Base-by-base conservation (phyloP, 2,329 filamentous ascomycete genomes). In the Tetracladium maxilliforme region DNA sequence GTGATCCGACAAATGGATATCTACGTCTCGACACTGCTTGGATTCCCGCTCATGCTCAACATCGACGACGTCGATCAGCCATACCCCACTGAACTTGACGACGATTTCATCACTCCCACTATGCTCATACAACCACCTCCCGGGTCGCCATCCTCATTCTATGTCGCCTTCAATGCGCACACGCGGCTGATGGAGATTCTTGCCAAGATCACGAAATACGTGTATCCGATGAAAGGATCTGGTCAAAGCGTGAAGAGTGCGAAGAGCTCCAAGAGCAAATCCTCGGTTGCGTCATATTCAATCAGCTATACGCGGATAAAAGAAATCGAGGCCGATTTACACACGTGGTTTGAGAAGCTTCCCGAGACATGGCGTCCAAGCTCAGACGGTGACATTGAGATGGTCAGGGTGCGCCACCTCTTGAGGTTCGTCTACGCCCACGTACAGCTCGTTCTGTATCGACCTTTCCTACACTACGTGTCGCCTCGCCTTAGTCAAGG, bases 391-490 rank as follows among this genome's bases (percentile, higher is more conserved):
- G 63, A 75, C 2, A 66, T 74, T 17, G 73, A 86, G 40, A 66
- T 86, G 14, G 67, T 84, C 38, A 66, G 67, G 27, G 53, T 64
- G n/a, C 79, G 82, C 31, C 81, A 84, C 33, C 56, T 86, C 14
- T 56, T 90, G 12, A 65, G 80, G 18, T 75, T 90, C 48, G 69
- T 74, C n/a, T 87, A 80, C 43, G 78, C 77, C 3, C 79, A 87
- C 40, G 77, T 84, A 5, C 81, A 87, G 42, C 73, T 90, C 46
- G 71, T 90, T 41, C 54, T 90, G 3, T 90, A 90, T 41, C 62
- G 82, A 11, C 82, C 82, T 0, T 90, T 90, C 44, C 53, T 90
- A 9, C 82, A 90, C 44, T 90, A 87, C 37, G 72, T 83, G 10
- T 83, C 80, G 6, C 70, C 71, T 7, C 60, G 67, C 21, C 52